These are phyloP conservation scores for Ceratobasidium papillatum DNA, from an alignment of 1,284 basidiomycete genomes.

Conservation along the genomic window DNA sequence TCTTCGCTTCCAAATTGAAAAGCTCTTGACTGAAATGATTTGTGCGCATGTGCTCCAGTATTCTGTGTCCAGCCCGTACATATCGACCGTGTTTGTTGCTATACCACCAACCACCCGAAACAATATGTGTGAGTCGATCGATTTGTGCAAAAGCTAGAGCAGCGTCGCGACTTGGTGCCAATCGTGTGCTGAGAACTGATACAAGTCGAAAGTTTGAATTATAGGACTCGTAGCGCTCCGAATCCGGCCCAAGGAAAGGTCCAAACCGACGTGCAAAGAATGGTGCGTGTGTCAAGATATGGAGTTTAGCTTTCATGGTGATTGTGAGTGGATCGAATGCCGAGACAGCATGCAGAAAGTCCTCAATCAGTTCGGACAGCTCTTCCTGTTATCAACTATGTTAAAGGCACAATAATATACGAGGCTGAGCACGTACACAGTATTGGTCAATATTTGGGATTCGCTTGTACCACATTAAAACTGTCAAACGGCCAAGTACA, in stretches of 20 bases:
- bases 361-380: not conserved
- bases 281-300: slow-evolving; percentile 42
- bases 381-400: not conserved
- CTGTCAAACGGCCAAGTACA: slow-evolving; percentile 47
- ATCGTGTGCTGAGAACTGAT: slow-evolving; percentile 44
- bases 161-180: slow-evolving; percentile 44
- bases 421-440: slow-evolving; percentile 40
- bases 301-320: slow-evolving; percentile 43
- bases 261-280: slow-evolving; percentile 43
- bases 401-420: not conserved
- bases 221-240: slow-evolving; percentile 42
- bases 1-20: not conserved
- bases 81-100: not conserved
- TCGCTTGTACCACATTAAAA: slow-evolving; percentile 49
- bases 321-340: not conserved
- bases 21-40: not conserved
- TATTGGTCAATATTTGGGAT: slow-evolving; percentile 48
- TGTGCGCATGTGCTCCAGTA: not conserved
- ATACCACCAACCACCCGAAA: slow-evolving; percentile 42
- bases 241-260: slow-evolving; percentile 38
- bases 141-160: slow-evolving; percentile 33
- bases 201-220: slow-evolving; percentile 40
- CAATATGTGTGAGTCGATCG: slow-evolving; percentile 42
- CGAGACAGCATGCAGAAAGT: slow-evolving; percentile 16
- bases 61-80: not conserved